phyloP scores from a whole-genome alignment of 257 asterid genomes.

The Solanum tacnaense region DNA sequence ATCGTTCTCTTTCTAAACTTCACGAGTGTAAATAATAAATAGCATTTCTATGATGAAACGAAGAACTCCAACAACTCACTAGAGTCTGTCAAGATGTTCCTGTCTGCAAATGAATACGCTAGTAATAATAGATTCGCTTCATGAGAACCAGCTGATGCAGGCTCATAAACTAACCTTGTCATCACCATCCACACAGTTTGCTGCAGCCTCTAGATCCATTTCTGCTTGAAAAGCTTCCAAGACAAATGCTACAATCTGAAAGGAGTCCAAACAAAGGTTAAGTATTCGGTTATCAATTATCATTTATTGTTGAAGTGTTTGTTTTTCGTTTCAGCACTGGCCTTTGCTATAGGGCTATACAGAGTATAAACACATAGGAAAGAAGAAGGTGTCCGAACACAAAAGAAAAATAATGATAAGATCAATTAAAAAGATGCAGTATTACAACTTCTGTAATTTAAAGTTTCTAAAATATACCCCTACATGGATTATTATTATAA shows the following conservation, averaged over 20 bases:
- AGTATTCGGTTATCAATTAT: neutral
- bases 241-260: slow-evolving; percentile 92
- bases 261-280: neutral
- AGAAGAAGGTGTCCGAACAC: neutral
- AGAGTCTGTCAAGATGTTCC: neutral
- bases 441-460: neutral
- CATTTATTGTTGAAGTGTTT: neutral
- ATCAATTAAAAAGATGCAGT: neutral
- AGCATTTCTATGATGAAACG: neutral
- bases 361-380: neutral
- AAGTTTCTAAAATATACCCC: neutral
- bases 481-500: too few relatives aligned
- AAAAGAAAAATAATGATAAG: neutral
- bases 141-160: neutral
- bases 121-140: neutral
- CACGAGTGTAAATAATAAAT: neutral
- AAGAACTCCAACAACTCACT: neutral
- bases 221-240: slow-evolving; percentile 99
- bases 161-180: slow-evolving; percentile 33
- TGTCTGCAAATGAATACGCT: neutral
- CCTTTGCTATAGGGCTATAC: neutral
- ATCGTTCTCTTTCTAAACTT: neutral
- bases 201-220: slow-evolving; percentile 71
- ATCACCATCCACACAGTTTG: slow-evolving; percentile 25
- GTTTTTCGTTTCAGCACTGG: neutral